A percentile compares a stretch with the other conserved stretches of the same genome.
phyloP scores from a whole-genome alignment of 2,329 filamentous ascomycete genomes.

The Alternaria dauci region DNA sequence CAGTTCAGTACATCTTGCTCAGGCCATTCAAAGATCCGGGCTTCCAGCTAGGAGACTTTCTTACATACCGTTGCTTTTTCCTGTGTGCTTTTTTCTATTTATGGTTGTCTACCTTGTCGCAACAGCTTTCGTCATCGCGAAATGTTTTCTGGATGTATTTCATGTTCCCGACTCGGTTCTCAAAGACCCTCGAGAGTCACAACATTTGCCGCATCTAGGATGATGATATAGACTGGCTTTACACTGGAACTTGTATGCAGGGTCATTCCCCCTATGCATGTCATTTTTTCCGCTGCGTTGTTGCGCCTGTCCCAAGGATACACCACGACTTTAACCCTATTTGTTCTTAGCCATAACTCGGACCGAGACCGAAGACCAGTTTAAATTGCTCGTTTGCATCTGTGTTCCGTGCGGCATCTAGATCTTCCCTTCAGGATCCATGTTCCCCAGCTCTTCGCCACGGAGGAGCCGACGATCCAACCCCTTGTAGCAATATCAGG shows the following conservation, averaged over 20 bases:
- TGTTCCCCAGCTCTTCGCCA: too few species aligned
- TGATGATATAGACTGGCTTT: not conserved
- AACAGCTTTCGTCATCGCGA: not conserved
- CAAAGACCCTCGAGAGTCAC: not conserved
- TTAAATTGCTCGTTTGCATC: too few species aligned
- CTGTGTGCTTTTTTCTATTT: not conserved
- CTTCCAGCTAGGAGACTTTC: not conserved
- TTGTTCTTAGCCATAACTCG: too few species aligned
- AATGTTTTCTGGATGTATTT: not conserved
- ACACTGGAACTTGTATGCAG: too few species aligned
- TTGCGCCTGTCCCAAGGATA: too few species aligned
- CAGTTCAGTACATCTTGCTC: not conserved
- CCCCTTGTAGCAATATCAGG: too few species aligned
- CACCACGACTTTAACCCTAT: fast-evolving
- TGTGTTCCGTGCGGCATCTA: too few species aligned
- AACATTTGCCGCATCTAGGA: not conserved
- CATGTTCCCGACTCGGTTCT: not conserved
- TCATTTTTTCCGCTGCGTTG: too few species aligned
- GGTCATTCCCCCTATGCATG: too few species aligned
- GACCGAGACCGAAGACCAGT: too few species aligned
- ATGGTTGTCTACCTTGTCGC: not conserved
- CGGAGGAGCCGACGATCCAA: too few species aligned
- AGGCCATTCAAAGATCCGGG: not conserved
- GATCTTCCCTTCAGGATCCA: too few species aligned
- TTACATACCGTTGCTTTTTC: not conserved